A percentile compares a stretch with the other conserved stretches of the same genome.
Conservation (phyloP, 192 early-diverging fungal species). For the Chytriomyces sp. region DNA sequence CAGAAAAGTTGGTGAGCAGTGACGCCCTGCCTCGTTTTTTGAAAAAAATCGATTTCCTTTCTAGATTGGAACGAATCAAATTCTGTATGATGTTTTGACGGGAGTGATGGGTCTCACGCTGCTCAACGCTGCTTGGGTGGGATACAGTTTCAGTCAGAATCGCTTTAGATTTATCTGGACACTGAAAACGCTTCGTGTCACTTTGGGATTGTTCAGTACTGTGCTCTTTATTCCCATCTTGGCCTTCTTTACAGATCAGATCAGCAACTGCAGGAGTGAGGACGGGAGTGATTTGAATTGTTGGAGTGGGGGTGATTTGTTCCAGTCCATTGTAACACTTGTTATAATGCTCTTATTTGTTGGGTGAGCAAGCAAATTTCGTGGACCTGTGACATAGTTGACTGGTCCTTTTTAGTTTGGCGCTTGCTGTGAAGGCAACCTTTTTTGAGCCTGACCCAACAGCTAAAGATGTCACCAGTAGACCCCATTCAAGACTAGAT, state of each 20-base stretch:
- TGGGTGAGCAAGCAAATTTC: constrained; percentile 4
- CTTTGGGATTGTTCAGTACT: constrained; percentile 44
- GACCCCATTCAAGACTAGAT: constrained; percentile 46
- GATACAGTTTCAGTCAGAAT: constrained; percentile 48
- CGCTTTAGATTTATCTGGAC: constrained; percentile 53
- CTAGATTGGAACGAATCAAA: constrained; percentile 25
- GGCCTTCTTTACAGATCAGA: constrained; percentile 29
- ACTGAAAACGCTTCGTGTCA: constrained; percentile 41
- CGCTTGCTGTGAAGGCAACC: constrained; percentile 41
- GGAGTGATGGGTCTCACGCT: constrained; percentile 28
- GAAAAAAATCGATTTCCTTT: background rate
- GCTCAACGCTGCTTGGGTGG: constrained; percentile 45
- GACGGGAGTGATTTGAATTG: constrained; percentile 9
- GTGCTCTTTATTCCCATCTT: constrained; percentile 43
- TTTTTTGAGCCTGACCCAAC: constrained; percentile 53
- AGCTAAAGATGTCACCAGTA: constrained; percentile 28
- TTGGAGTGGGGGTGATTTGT: constrained; percentile 27
- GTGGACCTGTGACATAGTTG: background rate
- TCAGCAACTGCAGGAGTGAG: constrained; percentile 19
- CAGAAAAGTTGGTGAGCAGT: constrained; percentile 38
- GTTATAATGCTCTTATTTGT: constrained; percentile 40
- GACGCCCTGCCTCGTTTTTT: background rate
- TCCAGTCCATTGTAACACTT: constrained; percentile 32
- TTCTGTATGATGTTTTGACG: constrained; percentile 26
- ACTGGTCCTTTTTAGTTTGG: constrained; percentile 25